A percentile compares a stretch with the other conserved stretches of the same genome.
Conservation (phyloP, 306 rosid genomes). For the Delonix regia region DNA sequence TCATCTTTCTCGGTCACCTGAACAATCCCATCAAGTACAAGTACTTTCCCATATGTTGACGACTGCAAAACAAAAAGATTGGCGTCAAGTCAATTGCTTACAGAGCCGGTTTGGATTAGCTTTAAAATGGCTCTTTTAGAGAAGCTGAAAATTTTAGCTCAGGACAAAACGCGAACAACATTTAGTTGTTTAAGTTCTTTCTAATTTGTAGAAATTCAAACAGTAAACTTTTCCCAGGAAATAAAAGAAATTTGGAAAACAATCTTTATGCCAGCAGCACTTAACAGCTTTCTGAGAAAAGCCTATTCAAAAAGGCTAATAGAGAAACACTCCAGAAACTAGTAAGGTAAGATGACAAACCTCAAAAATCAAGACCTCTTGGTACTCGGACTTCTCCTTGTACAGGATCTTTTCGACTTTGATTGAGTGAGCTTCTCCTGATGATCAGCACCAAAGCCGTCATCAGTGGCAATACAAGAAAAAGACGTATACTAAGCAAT, state of each 20-base stretch:
- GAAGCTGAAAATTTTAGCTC: not conserved
- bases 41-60: constrained; percentile 77
- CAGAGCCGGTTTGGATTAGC: not conserved
- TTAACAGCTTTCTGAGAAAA: not conserved
- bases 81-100: constrained; percentile 31
- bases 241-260: not conserved
- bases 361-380: constrained; percentile 92
- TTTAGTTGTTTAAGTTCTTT: not conserved
- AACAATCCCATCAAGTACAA: constrained; percentile 94
- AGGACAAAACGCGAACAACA: too few relatives aligned
- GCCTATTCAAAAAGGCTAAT: not conserved
- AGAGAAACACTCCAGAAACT: constrained; percentile 19
- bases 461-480: constrained; percentile 5
- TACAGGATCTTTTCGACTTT: constrained; percentile 64
- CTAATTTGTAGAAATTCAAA: not conserved
- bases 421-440: constrained; percentile 92
- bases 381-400: constrained; percentile 78
- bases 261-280: not conserved
- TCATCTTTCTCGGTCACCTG: constrained; percentile 95
- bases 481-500: constrained; percentile 19
- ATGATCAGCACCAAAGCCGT: constrained; percentile 21
- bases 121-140: not conserved
- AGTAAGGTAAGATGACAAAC: constrained; percentile 49
- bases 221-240: not conserved
- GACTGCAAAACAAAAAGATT: constrained; percentile 59